Evolutionary conservation across 2,329 filamentous ascomycete genomes (phyloP).

Genomic region (Mycosphaerella arachidis): DNA sequence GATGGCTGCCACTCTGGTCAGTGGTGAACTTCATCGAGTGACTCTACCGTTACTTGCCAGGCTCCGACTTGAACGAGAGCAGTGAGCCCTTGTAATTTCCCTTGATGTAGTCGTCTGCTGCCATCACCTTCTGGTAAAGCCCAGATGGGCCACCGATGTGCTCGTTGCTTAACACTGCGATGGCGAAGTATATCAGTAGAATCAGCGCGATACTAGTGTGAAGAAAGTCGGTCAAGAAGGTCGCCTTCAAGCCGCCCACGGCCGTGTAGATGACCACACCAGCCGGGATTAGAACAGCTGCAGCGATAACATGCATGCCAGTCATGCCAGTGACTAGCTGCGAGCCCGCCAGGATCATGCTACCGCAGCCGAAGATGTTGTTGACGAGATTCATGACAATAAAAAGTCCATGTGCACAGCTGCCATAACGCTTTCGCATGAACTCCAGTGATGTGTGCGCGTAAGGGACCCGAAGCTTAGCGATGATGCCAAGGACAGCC

Average conservation of each 20-base stretch:
- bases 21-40: background rate
- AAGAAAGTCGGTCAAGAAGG: constrained; percentile 47
- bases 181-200: constrained; percentile 47
- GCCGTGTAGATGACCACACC: constrained; percentile 48
- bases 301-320: constrained; percentile 47
- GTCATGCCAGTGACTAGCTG: constrained; percentile 36
- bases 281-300: constrained; percentile 44
- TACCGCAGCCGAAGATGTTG: constrained; percentile 38
- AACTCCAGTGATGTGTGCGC: constrained; percentile 51
- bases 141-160: constrained; percentile 41
- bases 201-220: constrained; percentile 48
- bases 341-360: constrained; percentile 29
- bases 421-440: constrained; percentile 38
- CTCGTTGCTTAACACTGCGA: constrained; percentile 42
- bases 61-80: constrained; percentile 46
- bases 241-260: constrained; percentile 48
- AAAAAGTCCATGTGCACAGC: constrained; percentile 24
- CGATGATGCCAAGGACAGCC: constrained; percentile 46
- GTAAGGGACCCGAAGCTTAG: constrained; percentile 48
- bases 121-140: constrained; percentile 46
- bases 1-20: constrained; percentile 13
- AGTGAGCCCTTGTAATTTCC: constrained; percentile 48
- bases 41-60: constrained; percentile 30
- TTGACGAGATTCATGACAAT: constrained; percentile 30
- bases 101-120: constrained; percentile 40